Base-by-base conservation (phyloP, 2,329 filamentous ascomycete genomes). In the Leptographium procerum region DNA sequence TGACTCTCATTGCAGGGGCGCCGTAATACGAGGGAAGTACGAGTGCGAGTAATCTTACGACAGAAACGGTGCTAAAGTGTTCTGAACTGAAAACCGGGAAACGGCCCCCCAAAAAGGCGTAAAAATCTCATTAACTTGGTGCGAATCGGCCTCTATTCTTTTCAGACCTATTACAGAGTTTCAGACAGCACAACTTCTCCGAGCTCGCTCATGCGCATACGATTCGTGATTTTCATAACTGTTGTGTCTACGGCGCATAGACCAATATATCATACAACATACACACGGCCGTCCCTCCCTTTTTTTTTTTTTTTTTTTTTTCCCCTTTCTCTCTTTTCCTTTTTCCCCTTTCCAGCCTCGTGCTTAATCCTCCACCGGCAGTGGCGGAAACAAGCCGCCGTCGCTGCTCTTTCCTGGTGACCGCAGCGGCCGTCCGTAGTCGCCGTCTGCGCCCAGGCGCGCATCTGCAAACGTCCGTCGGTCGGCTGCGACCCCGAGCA, bases 401-500 rank as follows among this genome's bases (percentile, higher is more conserved):
- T 71, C 71, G 19, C 71, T 70, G 50, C 70, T 68, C 54, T 64
- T 70, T 7, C 73, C 72, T 1, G 71, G 63, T 4, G 65, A n/a
- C n/a, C 63, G 61, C 55, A 66, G 57, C 1, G 71, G 64, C 16
- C 66, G 65, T 10, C 91, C 92, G 70, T 95, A 97, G 1, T 77
- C 74, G 40, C 75, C 66, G 71, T 97, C 94, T 10, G 72, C 76
- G 1, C 84, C 84, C 31, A 85, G 72, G 29, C 64, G 68, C 6
- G 89, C 86, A 68, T 83, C 80, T 22, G 79, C 74, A 60, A 90
- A 80, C 0, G 75, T 80, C 59, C 92, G 79, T 56, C 80, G 81
- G 11, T 80, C 76, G 10, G 75, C 69, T 3, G 75, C 72, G 5
- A 99, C 91, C 1, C 88, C 86, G 10, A 99, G 75, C 66, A 86